These are phyloP conservation scores for Termitomyces sp. DNA, from an alignment of 1,284 basidiomycete genomes.

Conservation along the genomic window DNA sequence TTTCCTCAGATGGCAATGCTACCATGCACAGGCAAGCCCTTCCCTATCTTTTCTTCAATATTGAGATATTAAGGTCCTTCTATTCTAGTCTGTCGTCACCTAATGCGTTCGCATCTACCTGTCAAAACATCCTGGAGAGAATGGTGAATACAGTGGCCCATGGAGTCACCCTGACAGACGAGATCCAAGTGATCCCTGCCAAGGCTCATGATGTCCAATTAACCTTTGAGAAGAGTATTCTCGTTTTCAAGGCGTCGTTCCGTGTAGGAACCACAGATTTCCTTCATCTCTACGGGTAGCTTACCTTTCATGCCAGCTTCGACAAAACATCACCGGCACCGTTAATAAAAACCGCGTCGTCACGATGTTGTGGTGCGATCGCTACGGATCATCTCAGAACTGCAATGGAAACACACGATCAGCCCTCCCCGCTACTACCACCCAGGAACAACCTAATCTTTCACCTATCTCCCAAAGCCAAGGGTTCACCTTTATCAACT, in stretches of 20 bases:
- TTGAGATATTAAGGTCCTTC: not conserved
- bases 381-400: conserved; percentile 28
- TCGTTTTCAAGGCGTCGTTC: conserved; percentile 34
- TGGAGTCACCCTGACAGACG: conserved; percentile 21
- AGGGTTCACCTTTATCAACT: conserved; percentile 31
- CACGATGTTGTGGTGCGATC: conserved; percentile 36
- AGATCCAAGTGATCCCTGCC: conserved; percentile 23
- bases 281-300: not conserved
- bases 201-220: conserved; percentile 28
- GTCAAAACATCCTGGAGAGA: conserved; percentile 22
- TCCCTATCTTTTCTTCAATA: not conserved
- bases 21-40: conserved; percentile 24
- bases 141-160: conserved; percentile 29
- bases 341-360: conserved; percentile 31
- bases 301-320: conserved; percentile 22
- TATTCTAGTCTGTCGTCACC: conserved; percentile 16
- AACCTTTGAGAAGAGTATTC: conserved; percentile 30
- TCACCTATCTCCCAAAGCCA: conserved; percentile 31
- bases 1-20: conserved; percentile 24
- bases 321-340: conserved; percentile 25
- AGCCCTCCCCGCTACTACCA: conserved; percentile 24
- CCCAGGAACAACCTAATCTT: conserved; percentile 28
- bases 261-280: conserved; percentile 23
- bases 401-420: conserved; percentile 29
- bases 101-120: conserved; percentile 20